A percentile compares a stretch with the other conserved stretches of the same genome.
phyloP scores from a whole-genome alignment of 2,329 filamentous ascomycete genomes.

The Hymenoscyphus albidus region DNA sequence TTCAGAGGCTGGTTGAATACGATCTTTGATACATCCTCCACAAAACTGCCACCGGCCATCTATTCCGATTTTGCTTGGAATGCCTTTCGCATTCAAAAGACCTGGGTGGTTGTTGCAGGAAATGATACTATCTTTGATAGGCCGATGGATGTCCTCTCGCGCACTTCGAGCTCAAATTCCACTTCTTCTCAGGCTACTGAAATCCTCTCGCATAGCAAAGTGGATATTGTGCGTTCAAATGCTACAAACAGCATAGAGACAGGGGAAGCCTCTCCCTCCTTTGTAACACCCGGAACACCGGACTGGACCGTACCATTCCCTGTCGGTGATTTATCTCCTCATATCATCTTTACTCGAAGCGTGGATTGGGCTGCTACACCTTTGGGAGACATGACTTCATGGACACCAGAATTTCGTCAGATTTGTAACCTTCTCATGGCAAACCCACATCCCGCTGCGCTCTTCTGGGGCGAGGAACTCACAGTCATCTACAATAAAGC shows the following conservation, averaged over 20 bases:
- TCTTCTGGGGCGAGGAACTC: slow-evolving; percentile 70
- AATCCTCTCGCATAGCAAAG: neutral
- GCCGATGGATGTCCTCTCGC: neutral
- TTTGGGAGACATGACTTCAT: slow-evolving; percentile 68
- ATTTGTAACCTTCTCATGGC: slow-evolving; percentile 80
- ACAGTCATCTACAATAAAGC: slow-evolving; percentile 69
- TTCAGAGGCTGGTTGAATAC: slow-evolving; percentile 1
- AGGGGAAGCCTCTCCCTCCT: slow-evolving; percentile 8
- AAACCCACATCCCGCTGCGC: slow-evolving; percentile 66
- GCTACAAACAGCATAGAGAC: slow-evolving; percentile 1
- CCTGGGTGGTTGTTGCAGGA: slow-evolving; percentile 7
- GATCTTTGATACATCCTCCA: neutral
- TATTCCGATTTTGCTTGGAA: slow-evolving; percentile 5
- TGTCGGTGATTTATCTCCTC: slow-evolving; percentile 57
- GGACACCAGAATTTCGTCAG: slow-evolving; percentile 67
- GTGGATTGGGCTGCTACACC: slow-evolving; percentile 70
- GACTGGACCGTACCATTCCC: slow-evolving; percentile 71
- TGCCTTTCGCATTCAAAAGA: slow-evolving; percentile 2
- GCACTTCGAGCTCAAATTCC: neutral
- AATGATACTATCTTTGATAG: neutral
- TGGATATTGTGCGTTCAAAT: neutral
- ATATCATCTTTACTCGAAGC: slow-evolving; percentile 67
- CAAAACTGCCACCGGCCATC: slow-evolving; percentile 2
- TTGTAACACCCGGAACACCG: slow-evolving; percentile 21
- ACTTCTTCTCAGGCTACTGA: neutral